Evolutionary conservation across 345 rosid species (phyloP).

Genomic region (Erysimum cheiranthoides): DNA sequence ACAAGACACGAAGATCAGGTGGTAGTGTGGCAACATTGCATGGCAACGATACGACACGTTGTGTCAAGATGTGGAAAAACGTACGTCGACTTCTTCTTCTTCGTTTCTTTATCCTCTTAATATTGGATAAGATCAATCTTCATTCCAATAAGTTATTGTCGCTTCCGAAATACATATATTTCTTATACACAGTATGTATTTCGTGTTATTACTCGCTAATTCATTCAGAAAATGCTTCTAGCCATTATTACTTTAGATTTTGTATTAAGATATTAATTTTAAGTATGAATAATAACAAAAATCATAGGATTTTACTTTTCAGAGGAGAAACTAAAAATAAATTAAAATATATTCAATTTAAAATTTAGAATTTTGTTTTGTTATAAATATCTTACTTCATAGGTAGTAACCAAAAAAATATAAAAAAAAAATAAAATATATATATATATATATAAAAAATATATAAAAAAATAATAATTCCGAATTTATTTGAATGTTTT

Average conservation of each 20-base stretch:
- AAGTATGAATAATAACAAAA: neutral
- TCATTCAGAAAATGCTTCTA: neutral
- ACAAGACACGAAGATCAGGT: slow-evolving; percentile 35
- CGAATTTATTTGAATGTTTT: neutral
- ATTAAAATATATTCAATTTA: neutral
- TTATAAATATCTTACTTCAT: no score
- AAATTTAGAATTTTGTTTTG: neutral
- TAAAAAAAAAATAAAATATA: no score
- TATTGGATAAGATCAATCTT: slow-evolving; percentile 40
- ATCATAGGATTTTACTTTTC: neutral
- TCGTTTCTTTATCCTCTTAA: slow-evolving; percentile 17
- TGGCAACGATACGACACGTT: slow-evolving; percentile 55
- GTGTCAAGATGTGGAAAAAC: slow-evolving; percentile 25
- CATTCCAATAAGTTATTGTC: slow-evolving; percentile 23
- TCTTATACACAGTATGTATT: neutral
- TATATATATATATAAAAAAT: no score
- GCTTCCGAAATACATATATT: neutral
- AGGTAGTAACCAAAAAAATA: no score
- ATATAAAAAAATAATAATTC: no score
- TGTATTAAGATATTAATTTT: neutral
- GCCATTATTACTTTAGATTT: neutral
- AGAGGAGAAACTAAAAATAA: neutral
- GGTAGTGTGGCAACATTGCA: slow-evolving; percentile 52
- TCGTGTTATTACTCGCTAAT: neutral
- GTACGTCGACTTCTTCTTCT: slow-evolving; percentile 11